Conservation (phyloP, 305 asterid genomes). For the Fraxinus sp. region DNA sequence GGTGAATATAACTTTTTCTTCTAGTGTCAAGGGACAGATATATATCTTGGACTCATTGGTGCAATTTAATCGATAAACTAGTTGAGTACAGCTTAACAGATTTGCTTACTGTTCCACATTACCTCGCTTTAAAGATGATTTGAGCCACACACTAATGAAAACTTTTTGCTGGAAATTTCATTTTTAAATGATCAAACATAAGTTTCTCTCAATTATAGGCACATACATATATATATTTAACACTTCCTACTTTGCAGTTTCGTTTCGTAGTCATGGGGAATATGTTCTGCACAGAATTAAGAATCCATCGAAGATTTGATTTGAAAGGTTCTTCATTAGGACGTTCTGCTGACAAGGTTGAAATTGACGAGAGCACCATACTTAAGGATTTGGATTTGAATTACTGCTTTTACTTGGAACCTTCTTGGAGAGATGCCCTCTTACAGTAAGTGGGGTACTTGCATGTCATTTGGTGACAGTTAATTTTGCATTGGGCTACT, state of each 20-base stretch:
- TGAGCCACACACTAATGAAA: background rate
- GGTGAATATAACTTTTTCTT: background rate
- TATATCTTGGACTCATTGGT: background rate
- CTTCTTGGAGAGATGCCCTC: constrained; percentile 75
- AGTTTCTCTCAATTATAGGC: constrained; percentile 5
- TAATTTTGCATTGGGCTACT: background rate
- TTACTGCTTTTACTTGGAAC: constrained; percentile 91
- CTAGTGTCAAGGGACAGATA: background rate
- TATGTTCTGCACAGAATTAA: constrained; percentile 91
- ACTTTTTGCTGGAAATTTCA: background rate
- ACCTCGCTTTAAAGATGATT: background rate
- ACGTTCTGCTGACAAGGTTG: constrained; percentile 85
- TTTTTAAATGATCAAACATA: constrained; percentile 1
- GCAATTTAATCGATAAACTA: background rate
- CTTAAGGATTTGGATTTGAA: constrained; percentile 93
- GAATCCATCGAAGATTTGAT: constrained; percentile 94
- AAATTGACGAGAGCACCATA: constrained; percentile 86
- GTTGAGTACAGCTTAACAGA: background rate
- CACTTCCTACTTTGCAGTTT: constrained; percentile 53
- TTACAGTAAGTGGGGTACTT: constrained; percentile 51
- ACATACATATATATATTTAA: constrained; percentile 6
- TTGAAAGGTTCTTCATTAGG: constrained; percentile 96
- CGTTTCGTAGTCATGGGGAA: constrained; percentile 98
- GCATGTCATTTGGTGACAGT: background rate
- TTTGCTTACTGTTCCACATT: background rate